phyloP scores from a whole-genome alignment of 495 filamentous ascomycete species.

The Elaphomyces granulatus region DNA sequence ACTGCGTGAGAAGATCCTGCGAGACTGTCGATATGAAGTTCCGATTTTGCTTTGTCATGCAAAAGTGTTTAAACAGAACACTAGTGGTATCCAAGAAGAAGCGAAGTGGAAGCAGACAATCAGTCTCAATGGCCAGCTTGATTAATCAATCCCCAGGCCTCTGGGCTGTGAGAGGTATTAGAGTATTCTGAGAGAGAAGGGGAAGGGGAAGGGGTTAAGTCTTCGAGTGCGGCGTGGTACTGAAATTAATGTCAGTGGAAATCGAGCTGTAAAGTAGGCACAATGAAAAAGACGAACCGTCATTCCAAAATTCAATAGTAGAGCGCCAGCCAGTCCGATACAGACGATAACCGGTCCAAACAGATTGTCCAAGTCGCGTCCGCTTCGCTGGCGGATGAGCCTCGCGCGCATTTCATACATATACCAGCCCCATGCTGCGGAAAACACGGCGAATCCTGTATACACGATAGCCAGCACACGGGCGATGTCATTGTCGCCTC shows the following conservation, averaged over 20 bases:
- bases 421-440: constrained; percentile 74
- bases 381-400: constrained; percentile 73
- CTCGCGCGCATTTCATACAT: constrained; percentile 60
- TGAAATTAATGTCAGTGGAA: background rate
- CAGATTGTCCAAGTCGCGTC: constrained; percentile 81
- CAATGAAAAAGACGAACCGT: constrained; percentile 35
- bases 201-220: no score
- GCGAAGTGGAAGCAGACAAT: no score
- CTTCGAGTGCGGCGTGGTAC: background rate
- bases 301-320: constrained; percentile 81
- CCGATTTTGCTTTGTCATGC: no score
- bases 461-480: constrained; percentile 66
- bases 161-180: no score
- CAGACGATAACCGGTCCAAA: constrained; percentile 75
- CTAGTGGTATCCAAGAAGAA: no score
- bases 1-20: no score
- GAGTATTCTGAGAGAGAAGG: no score
- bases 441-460: constrained; percentile 65
- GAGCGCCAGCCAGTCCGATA: constrained; percentile 57
- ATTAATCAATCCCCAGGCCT: no score
- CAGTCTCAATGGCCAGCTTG: no score
- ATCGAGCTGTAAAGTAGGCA: no score
- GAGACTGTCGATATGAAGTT: no score
- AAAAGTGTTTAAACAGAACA: no score
- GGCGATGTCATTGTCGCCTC: constrained; percentile 53